Evolutionary conservation across 768 basidiomycete species (phyloP).

Genomic region (Mrakia blollopis): DNA sequence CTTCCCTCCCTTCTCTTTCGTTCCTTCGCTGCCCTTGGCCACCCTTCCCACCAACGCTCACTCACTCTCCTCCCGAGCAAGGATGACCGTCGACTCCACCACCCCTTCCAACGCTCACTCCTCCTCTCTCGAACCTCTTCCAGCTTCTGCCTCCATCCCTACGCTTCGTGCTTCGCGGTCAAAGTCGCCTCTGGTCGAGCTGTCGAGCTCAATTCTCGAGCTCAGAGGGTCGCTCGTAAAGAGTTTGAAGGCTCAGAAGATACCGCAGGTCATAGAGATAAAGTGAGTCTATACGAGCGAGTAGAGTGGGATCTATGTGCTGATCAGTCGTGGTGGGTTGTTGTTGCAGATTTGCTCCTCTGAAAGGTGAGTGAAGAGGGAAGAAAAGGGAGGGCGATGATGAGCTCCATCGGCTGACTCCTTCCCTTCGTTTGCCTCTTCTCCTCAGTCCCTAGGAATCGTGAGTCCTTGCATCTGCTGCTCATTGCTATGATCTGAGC

Average conservation of each 20-base stretch:
- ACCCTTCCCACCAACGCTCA: neutral
- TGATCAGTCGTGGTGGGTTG: no score
- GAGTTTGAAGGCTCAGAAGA: slow-evolving; percentile 12
- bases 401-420: neutral
- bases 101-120: no score
- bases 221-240: neutral
- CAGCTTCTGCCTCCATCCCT: neutral
- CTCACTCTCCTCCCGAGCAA: neutral
- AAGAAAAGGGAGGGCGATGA: neutral
- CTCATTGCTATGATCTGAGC: no score
- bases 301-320: no score
- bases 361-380: slow-evolving; percentile 21
- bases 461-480: neutral
- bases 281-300: slow-evolving; percentile 31
- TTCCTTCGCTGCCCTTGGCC: neutral
- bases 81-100: neutral
- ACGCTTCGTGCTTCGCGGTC: neutral
- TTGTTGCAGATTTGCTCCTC: slow-evolving; percentile 29
- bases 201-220: neutral
- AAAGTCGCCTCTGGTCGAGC: neutral
- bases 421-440: neutral
- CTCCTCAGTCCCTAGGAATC: slow-evolving; percentile 27
- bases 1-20: neutral
- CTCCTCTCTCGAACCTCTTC: neutral
- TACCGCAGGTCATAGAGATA: slow-evolving; percentile 28